phyloP scores from a whole-genome alignment of 495 filamentous ascomycete genomes.

The Lasiosphaeriaceae sp. region DNA sequence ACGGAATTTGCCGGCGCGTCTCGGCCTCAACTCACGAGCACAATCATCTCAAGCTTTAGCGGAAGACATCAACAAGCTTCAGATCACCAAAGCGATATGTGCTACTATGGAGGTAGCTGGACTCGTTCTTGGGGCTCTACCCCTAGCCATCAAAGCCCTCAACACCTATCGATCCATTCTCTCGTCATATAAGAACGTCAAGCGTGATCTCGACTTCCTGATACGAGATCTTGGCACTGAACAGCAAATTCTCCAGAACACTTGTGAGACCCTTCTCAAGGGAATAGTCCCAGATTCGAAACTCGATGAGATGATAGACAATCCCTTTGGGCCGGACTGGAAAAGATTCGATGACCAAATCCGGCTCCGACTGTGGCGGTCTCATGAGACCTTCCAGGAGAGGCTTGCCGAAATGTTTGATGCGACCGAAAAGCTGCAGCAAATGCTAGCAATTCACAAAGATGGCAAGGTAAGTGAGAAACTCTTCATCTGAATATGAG shows the following conservation, averaged over 20 bases:
- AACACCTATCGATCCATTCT: conserved; percentile 31
- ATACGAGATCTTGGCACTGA: conserved; percentile 8
- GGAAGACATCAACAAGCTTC: not conserved
- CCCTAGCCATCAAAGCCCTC: conserved; percentile 26
- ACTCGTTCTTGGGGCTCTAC: conserved; percentile 32
- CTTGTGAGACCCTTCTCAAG: conserved; percentile 8
- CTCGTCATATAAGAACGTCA: conserved; percentile 20
- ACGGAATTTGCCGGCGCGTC: not conserved
- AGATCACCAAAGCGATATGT: conserved; percentile 15
- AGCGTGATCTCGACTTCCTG: conserved; percentile 7
- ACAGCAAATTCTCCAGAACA: conserved; percentile 10
- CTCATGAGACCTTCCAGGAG: conserved; percentile 4
- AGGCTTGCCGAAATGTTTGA: conserved; percentile 3
- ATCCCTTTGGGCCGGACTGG: conserved; percentile 8
- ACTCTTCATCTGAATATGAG: not conserved
- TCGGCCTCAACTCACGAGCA: not conserved
- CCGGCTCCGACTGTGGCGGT: conserved; percentile 1
- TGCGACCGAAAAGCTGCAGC: conserved; percentile 1
- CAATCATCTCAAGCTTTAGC: not conserved
- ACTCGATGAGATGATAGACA: conserved; percentile 3
- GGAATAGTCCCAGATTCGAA: conserved; percentile 1
- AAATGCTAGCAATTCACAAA: not conserved
- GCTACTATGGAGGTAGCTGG: conserved; percentile 28
- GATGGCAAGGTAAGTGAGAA: not conserved
- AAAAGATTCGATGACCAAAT: conserved; percentile 2